phyloP scores from a whole-genome alignment of 495 filamentous ascomycete species.

The Hypoxylon cercidicola region DNA sequence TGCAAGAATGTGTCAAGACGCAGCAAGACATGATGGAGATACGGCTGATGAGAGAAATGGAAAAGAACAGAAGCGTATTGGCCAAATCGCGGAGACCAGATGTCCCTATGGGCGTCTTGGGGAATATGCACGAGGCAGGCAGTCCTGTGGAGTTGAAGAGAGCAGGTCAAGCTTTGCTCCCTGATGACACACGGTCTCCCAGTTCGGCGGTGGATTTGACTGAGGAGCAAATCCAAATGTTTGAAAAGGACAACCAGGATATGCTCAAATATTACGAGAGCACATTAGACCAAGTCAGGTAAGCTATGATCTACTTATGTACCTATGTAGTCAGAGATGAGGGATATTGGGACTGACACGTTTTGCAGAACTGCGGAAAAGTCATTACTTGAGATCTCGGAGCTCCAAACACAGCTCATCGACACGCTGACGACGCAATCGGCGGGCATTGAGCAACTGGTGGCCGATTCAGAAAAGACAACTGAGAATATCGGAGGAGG shows the following conservation, averaged over 20 bases:
- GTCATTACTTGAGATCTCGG: conserved; percentile 90
- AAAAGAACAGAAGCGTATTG: conserved; percentile 87
- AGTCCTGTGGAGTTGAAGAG: conserved; percentile 29
- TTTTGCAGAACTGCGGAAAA: conserved; percentile 80
- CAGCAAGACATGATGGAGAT: conserved; percentile 94
- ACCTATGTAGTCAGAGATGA: background rate
- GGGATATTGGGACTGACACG: conserved; percentile 8
- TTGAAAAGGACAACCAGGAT: conserved; percentile 91
- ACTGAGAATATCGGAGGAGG: conserved; percentile 87
- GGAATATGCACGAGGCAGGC: conserved; percentile 31
- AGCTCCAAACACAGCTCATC: conserved; percentile 88
- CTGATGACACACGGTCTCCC: conserved; percentile 21
- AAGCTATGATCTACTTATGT: conserved; percentile 54
- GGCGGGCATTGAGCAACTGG: conserved; percentile 85
- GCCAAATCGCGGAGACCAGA: conserved; percentile 67
- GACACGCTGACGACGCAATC: conserved; percentile 85
- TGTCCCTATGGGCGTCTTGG: conserved; percentile 23
- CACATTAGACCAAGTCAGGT: conserved; percentile 92
- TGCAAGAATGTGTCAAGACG: conserved; percentile 78
- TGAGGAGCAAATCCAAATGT: conserved; percentile 87
- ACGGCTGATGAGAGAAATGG: conserved; percentile 80
- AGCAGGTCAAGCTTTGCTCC: conserved; percentile 27
- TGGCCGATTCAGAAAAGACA: conserved; percentile 83
- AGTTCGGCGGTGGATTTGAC: conserved; percentile 70
- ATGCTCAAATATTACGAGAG: conserved; percentile 94